phyloP scores from a whole-genome alignment of 2,329 filamentous ascomycete genomes.

The Aspergillus clavatus region DNA sequence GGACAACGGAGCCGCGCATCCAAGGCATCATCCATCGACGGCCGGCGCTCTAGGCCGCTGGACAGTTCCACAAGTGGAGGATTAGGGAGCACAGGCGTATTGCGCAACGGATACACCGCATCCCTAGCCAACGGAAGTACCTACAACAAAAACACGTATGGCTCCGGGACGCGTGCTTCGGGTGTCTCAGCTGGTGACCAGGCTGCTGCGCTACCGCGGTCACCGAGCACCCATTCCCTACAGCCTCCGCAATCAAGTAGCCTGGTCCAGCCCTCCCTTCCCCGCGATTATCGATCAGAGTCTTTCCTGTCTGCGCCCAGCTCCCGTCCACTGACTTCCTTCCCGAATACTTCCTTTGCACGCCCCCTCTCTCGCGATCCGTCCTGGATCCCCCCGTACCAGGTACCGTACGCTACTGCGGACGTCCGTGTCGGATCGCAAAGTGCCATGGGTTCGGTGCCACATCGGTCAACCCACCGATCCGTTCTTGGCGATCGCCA shows the following conservation, averaged over 20 bases:
- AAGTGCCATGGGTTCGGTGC: constrained; percentile 14
- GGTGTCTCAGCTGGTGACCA: constrained; percentile 37
- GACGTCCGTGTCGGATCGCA: constrained; percentile 30
- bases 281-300: constrained; percentile 27
- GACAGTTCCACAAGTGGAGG: constrained; percentile 15
- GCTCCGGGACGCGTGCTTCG: constrained; percentile 45
- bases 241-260: constrained; percentile 33
- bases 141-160: constrained; percentile 38
- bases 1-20: constrained; percentile 11
- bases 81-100: constrained; percentile 16
- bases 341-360: constrained; percentile 27
- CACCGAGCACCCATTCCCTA: constrained; percentile 37
- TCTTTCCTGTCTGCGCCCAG: constrained; percentile 35
- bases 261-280: constrained; percentile 33
- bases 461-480: constrained; percentile 22
- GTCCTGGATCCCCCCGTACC: constrained; percentile 41
- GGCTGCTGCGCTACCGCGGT: constrained; percentile 40
- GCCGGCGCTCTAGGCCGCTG: constrained; percentile 18
- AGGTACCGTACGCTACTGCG: constrained; percentile 26
- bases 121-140: constrained; percentile 16
- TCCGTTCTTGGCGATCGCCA: constrained; percentile 17
- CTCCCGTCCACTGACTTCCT: constrained; percentile 32
- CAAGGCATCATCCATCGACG: constrained; percentile 3
- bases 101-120: constrained; percentile 13
- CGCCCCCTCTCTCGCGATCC: constrained; percentile 48